Conservation (phyloP, 768 basidiomycete genomes). For the Russula earlei region DNA sequence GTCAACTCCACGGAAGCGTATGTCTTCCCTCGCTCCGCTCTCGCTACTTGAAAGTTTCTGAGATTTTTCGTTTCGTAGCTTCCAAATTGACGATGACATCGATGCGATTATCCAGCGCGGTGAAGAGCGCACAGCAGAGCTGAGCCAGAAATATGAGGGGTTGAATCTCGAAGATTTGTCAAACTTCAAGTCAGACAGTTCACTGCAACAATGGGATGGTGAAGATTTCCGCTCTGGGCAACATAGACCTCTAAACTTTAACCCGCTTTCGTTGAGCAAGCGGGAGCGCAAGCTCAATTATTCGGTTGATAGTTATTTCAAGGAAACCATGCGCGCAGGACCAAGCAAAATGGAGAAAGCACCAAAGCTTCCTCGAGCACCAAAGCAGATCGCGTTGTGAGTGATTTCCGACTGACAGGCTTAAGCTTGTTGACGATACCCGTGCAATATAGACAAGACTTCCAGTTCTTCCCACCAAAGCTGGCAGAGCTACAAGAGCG, state of each 20-base stretch:
- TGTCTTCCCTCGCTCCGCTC: constrained; percentile 23
- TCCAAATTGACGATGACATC: constrained; percentile 81
- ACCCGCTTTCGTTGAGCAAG: constrained; percentile 81
- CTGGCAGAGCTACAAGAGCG: constrained; percentile 77
- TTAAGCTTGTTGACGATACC: neutral
- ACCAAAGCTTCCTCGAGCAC: constrained; percentile 74
- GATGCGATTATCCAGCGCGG: constrained; percentile 88
- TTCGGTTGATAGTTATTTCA: constrained; percentile 92
- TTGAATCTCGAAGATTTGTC: constrained; percentile 91
- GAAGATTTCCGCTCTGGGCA: constrained; percentile 79
- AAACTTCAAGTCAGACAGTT: constrained; percentile 93
- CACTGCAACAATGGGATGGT: constrained; percentile 91
- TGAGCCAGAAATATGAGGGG: constrained; percentile 87
- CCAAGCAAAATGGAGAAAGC: constrained; percentile 74
- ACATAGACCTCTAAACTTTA: constrained; percentile 63
- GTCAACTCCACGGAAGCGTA: constrained; percentile 74
- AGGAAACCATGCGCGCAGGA: constrained; percentile 76
- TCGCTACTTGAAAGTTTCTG: neutral
- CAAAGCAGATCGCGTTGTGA: constrained; percentile 79
- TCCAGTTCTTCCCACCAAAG: constrained; percentile 89
- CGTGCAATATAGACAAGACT: constrained; percentile 60
- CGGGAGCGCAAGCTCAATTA: constrained; percentile 91
- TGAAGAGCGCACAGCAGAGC: constrained; percentile 79
- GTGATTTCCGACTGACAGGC: constrained; percentile 22
- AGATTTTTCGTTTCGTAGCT: constrained; percentile 31